Base-by-base conservation (phyloP, 2,329 filamentous ascomycete genomes). In the Kalmusia sp. region DNA sequence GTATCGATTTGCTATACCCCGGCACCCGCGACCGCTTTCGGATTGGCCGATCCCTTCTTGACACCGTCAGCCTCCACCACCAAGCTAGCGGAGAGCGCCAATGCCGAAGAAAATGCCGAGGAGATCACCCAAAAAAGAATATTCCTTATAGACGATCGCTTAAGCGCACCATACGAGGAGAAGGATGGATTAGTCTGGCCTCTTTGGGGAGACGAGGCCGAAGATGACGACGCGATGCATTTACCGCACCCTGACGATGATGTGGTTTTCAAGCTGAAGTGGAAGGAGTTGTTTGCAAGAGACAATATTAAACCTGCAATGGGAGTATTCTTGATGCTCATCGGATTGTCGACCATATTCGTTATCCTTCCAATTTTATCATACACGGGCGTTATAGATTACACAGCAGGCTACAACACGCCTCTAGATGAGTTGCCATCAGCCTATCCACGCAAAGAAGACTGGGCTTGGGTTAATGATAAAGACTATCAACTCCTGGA, bases 211-310 rank as follows among this genome's bases (percentile, higher is more conserved):
- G 77, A 83, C 54, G 76, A 82, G 54, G 73, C 77, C 41, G 82
- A 84, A 61, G 75, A 76, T 22, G 82, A 84, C 55, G 82, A 84
- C 55, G 78, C 80, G 22, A 76, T 83, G 68, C 82, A 84, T 53
- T 79, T 81, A 72, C 82, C 82, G 8, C 70, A 72, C 40, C 77
- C 77, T 43, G 79, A 82, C 57, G 78, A 81, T 49, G 80, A 82
- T 53, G 70, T 76, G 52, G 68, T 60, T 35, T 74, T 74, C 64
- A 80, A 74, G 57, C 67, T 78, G 6, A 75, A 64, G 14, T 68
- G 74, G 53, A 74, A 68, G 43, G 80, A 83, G 19, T 78, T 79
- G 57, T 79, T 81, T 45, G 69, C 73, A 6, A 71, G 70, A 40
- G 74, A 75, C 11, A 77, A 75, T 45, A 70, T 82, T 41, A 64